Base-by-base conservation (phyloP, 768 basidiomycete genomes). In the Ramaria sp. region DNA sequence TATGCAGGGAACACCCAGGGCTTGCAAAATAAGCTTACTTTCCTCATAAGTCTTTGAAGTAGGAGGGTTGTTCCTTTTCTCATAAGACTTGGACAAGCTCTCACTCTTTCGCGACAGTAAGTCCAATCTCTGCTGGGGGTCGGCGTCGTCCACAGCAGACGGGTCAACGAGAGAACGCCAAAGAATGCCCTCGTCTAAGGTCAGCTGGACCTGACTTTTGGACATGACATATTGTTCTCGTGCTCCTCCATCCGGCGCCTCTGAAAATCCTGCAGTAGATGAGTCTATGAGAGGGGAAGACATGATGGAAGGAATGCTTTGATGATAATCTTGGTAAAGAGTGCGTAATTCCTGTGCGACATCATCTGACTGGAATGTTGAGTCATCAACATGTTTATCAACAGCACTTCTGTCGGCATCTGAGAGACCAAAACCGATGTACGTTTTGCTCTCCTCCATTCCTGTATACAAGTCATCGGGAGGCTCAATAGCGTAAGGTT, bases 1-100 rank as follows among this genome's bases (percentile, higher is more conserved):
- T 31, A 94, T 67, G 63, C 83, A 86, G 0, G 85, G 84, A 2
- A 93, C 75, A n/a, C 91, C 91, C 86, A 94, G 87, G 0, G 86
- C 83, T 22, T 67, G 63, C 7, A 95, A 63, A 22, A 94, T 78
- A 52, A 80, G 78, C 64, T 77, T 83, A 60, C 81, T 79, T 64
- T 93, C 83, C 0, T 73, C 70, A 63, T 91, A 93, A 2, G 86
- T 90, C 30, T 73, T 70, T 11, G 69, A 51, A 0, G 83, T 83
- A 0, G 92, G 89, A 4, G 79, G 68, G 58, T 78, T 77, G 54
- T 71, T 79, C 9, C 86, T 77, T 30, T 83, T 76, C 51, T 77
- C 68, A 61, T 86, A 91, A 5, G 86, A 89, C 43, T 77, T 73
- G 11, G 77, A 80, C 65, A 91, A 77, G 17, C 70, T 54, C 37